Evolutionary conservation across 202 grass and related monocot genomes (phyloP).

Genomic region (Zoysia matrella): DNA sequence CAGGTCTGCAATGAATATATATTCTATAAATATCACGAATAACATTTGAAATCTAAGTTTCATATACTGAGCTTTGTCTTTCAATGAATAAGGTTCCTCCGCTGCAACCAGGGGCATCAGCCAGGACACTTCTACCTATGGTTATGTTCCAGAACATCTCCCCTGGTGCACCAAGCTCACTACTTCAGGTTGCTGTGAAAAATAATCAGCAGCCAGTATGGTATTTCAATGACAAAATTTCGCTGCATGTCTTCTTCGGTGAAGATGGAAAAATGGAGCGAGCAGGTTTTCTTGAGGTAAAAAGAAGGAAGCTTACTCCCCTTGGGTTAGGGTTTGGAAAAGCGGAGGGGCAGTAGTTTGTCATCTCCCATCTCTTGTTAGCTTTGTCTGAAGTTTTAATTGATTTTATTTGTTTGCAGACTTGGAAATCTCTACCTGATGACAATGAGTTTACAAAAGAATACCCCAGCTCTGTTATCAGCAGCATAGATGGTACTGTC

Average conservation of each 20-base stretch:
- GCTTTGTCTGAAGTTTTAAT: constrained; percentile 21
- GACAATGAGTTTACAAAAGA: constrained; percentile 85
- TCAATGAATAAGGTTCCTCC: constrained; percentile 65
- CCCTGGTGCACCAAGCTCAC: constrained; percentile 70
- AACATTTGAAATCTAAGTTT: constrained; percentile 13
- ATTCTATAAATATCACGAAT: not conserved
- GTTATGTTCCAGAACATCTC: constrained; percentile 83
- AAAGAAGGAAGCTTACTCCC: constrained; percentile 12
- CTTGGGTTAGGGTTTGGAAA: not conserved
- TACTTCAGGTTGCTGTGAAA: constrained; percentile 93
- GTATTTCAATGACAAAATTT: constrained; percentile 90
- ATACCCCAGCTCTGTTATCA: constrained; percentile 64
- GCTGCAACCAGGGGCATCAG: constrained; percentile 79
- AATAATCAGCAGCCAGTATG: constrained; percentile 98
- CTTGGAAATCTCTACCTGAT: constrained; percentile 97
- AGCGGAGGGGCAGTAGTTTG: not conserved
- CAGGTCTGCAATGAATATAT: constrained; percentile 58
- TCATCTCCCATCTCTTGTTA: not conserved
- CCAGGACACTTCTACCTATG: constrained; percentile 87
- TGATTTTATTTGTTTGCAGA: constrained; percentile 48
- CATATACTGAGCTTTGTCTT: constrained; percentile 30
- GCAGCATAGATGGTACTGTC: constrained; percentile 79
- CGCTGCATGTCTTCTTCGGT: constrained; percentile 74
- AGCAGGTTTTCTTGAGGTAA: constrained; percentile 86
- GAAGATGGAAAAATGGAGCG: constrained; percentile 99